A percentile compares a stretch with the other conserved stretches of the same genome.
These are phyloP conservation scores for Colletotrichum sp. DNA, from an alignment of 2,329 filamentous ascomycete genomes.

Conservation along the genomic window DNA sequence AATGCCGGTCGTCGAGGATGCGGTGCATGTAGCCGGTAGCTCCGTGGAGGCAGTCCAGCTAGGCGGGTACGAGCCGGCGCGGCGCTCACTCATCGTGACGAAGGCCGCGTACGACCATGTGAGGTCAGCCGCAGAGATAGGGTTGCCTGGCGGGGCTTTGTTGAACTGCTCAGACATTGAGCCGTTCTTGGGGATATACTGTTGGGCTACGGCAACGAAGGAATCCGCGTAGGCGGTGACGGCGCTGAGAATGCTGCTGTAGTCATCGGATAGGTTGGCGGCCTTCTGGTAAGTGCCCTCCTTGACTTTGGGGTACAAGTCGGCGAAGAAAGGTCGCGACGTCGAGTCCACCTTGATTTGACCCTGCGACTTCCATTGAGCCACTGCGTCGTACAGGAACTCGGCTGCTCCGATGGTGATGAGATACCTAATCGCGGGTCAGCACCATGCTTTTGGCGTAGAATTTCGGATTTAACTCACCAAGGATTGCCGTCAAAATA, in stretches of 20 bases:
- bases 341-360: slow-evolving; percentile 53
- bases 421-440: slow-evolving; percentile 39
- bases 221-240: slow-evolving; percentile 60
- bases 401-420: slow-evolving; percentile 62
- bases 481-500: slow-evolving; percentile 65
- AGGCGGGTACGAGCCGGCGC: slow-evolving; percentile 35
- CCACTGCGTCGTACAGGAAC: slow-evolving; percentile 61
- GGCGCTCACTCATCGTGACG: slow-evolving; percentile 48
- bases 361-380: slow-evolving; percentile 55
- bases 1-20: slow-evolving; percentile 27
- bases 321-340: slow-evolving; percentile 61
- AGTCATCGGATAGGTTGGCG: slow-evolving; percentile 34
- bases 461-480: slow-evolving; percentile 26
- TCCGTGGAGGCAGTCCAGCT: slow-evolving; percentile 29
- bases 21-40: slow-evolving; percentile 31
- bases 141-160: slow-evolving; percentile 37
- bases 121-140: slow-evolving; percentile 50
- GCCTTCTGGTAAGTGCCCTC: slow-evolving; percentile 50
- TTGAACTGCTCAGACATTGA: slow-evolving; percentile 55
- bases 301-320: slow-evolving; percentile 51
- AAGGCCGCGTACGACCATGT: slow-evolving; percentile 61
- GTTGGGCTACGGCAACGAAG: slow-evolving; percentile 51
- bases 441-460: background rate
- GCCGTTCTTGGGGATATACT: slow-evolving; percentile 54
- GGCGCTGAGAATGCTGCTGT: slow-evolving; percentile 47